Evolutionary conservation across 306 rosid genomes (phyloP).

Genomic region (Fragaria nilgerrensis): DNA sequence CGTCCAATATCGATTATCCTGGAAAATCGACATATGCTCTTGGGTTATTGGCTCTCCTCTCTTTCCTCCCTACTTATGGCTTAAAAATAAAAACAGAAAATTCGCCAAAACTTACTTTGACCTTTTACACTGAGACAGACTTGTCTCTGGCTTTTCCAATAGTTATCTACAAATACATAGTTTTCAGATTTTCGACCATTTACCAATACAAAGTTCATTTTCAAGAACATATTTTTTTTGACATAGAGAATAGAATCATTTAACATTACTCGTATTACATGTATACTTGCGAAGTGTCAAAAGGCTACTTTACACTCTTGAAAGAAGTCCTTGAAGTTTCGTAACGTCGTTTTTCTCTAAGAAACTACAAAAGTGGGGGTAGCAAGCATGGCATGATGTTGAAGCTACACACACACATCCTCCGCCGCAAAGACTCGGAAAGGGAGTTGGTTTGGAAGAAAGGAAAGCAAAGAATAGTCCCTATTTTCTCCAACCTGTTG

Average conservation of each 20-base stretch:
- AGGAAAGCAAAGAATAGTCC: constrained; percentile 46
- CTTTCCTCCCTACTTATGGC: background rate
- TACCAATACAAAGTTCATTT: too few relatives aligned
- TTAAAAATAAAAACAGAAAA: background rate
- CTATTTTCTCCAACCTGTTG: constrained; percentile 23
- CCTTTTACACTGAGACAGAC: background rate
- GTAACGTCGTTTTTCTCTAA: background rate
- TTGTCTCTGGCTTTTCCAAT: background rate
- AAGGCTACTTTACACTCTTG: background rate
- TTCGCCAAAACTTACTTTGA: background rate
- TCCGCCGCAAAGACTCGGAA: background rate
- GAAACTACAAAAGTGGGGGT: background rate
- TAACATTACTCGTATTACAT: background rate
- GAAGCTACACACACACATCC: background rate
- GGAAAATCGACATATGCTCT: background rate
- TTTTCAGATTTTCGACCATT: background rate
- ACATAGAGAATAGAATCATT: too few relatives aligned
- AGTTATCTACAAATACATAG: background rate
- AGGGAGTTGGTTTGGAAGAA: constrained; percentile 20
- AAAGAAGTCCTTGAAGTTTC: background rate
- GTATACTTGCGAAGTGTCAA: background rate
- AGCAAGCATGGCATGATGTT: background rate
- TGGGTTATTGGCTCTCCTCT: background rate
- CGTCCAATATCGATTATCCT: constrained; percentile 15
- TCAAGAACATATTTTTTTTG: too few relatives aligned